These are phyloP conservation scores for Neonectria magnoliae DNA, from an alignment of 2,329 filamentous ascomycete species.

Conservation along the genomic window DNA sequence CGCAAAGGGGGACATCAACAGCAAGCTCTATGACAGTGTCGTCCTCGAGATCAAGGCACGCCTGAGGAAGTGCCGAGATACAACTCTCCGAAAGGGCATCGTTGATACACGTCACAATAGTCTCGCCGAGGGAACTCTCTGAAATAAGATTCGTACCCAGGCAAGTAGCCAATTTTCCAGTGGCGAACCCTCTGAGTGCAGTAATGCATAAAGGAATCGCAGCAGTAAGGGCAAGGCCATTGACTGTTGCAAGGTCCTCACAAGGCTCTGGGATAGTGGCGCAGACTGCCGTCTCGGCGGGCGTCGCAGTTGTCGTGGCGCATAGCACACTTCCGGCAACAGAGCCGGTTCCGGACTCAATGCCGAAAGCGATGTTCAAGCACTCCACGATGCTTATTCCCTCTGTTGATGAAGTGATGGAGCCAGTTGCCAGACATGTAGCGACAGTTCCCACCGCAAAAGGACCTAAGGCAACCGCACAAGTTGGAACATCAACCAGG, in stretches of 20 bases:
- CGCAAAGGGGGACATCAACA: constrained; percentile 17
- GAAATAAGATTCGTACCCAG: constrained; percentile 9
- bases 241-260: constrained; percentile 2
- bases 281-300: constrained; percentile 10
- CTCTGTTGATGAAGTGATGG: not conserved
- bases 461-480: constrained; percentile 22
- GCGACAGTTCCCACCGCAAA: constrained; percentile 19
- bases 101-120: constrained; percentile 19
- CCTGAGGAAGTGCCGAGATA: constrained; percentile 18
- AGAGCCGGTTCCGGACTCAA: constrained; percentile 6
- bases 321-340: not conserved
- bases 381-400: not conserved
- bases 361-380: constrained; percentile 14
- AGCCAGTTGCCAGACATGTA: constrained; percentile 19
- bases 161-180: constrained; percentile 11
- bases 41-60: constrained; percentile 12
- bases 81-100: constrained; percentile 14
- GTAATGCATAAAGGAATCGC: constrained; percentile 22
- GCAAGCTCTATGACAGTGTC: not conserved
- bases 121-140: not conserved
- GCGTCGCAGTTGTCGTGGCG: constrained; percentile 2
- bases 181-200: constrained; percentile 24
- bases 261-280: constrained; percentile 25
- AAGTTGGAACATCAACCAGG: constrained; percentile 5
- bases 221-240: constrained; percentile 20